Evolutionary conservation across 2,329 filamentous ascomycete species (phyloP).

Genomic region (Stagonosporopsis rhizophila): DNA sequence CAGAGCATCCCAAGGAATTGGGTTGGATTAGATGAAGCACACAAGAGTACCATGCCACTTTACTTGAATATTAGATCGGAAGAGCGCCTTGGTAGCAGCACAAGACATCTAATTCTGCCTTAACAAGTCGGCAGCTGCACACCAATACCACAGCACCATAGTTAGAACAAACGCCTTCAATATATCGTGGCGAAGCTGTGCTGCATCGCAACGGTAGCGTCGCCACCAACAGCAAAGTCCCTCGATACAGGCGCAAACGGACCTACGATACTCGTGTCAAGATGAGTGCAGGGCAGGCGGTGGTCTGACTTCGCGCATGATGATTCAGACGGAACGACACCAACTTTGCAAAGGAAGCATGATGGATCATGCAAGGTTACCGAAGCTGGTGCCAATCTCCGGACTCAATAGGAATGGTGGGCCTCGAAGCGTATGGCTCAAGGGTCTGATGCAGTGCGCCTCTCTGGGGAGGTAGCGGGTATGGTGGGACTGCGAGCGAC

Average conservation of each 20-base stretch:
- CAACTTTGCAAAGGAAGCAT: neutral
- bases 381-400: slow-evolving; percentile 17
- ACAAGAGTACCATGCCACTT: neutral
- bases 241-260: neutral
- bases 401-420: slow-evolving; percentile 4
- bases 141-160: neutral
- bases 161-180: neutral
- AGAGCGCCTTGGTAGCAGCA: no score
- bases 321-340: neutral
- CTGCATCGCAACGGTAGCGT: neutral
- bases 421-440: slow-evolving; percentile 6
- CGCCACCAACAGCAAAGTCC: neutral
- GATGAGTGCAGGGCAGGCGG: neutral
- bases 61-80: neutral
- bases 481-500: slow-evolving; percentile 2
- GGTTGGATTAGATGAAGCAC: neutral
- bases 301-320: slow-evolving; percentile 9
- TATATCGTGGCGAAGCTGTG: neutral
- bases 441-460: slow-evolving; percentile 8
- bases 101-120: neutral
- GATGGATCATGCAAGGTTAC: slow-evolving; percentile 11
- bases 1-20: neutral
- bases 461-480: slow-evolving; percentile 1
- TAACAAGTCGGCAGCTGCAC: neutral
- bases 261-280: neutral